Base-by-base conservation (phyloP, 2,329 filamentous ascomycete genomes). In the Colletotrichum kahawae region DNA sequence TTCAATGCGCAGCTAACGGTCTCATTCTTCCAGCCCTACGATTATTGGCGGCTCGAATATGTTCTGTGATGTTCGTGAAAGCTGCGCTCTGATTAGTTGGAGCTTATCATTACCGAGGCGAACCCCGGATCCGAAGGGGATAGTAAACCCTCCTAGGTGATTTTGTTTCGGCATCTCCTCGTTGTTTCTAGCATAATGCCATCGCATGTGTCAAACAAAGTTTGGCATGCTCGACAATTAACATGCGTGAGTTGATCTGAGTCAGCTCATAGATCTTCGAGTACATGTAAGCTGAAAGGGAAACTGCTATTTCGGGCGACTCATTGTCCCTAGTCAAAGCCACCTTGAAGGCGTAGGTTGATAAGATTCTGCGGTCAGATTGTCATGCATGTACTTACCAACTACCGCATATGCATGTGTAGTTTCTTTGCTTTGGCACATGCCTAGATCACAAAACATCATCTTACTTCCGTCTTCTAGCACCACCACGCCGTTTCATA, bases 291-390 rank as follows among this genome's bases (percentile, higher is more conserved):
- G n/a, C n/a, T 21, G 10, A 51, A 2, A 21, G 10, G 10, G n/a
- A 48, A n/a, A 48, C 43, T 21, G n/a, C 7, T 12, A n/a, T 48
- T 4, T 2, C 2, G 21, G n/a, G 43, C 43, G 21, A 13, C n/a
- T 13, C 18, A 21, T 6, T 51, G 43, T 16, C 3, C 10, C 10
- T 51, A 21, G 10, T 21, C n/a, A 51, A 21, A 13, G 2, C 0
- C 4, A 21, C 0, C n/a, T 21, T 51, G 0, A 2, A 51, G 43
- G n/a, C 10, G 10, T 4, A 2, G 10, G 4, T 7, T 13, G 43
- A 7, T 21, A 2, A 13, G 43, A 51, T 21, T 51, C 18, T 2
- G 43, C 43, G 21, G n/a, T 21, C 43, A 21, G 43, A 4, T 3
- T 7, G 43, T 21, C 43, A 51, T 51, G n/a, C n/a, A 5, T 13